phyloP scores from a whole-genome alignment of 495 filamentous ascomycete species.

The Annulohypoxylon nitens region DNA sequence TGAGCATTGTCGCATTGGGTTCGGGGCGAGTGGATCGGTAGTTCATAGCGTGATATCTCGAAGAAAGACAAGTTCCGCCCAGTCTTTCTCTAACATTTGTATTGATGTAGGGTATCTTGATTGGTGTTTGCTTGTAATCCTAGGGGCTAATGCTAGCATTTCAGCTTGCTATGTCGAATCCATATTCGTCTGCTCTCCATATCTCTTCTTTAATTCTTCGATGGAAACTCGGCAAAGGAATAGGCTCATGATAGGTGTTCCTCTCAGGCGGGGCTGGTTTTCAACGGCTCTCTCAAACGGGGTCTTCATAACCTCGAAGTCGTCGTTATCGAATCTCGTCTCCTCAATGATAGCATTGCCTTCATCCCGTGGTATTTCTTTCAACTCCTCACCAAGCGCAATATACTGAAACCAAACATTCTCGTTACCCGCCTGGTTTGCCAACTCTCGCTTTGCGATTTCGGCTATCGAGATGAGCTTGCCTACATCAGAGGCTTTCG shows the following conservation, averaged over 20 bases:
- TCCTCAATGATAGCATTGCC: constrained; percentile 56
- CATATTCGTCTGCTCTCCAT: constrained; percentile 49
- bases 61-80: not conserved
- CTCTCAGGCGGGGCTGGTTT: constrained; percentile 46
- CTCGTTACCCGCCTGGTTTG: constrained; percentile 48
- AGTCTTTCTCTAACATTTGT: not conserved
- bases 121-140: constrained; percentile 4
- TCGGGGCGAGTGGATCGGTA: constrained; percentile 4
- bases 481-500: constrained; percentile 63
- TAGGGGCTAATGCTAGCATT: not conserved
- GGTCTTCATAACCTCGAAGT: constrained; percentile 69
- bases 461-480: constrained; percentile 76
- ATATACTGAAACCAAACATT: constrained; percentile 73
- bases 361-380: constrained; percentile 37
- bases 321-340: constrained; percentile 54
- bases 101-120: constrained; percentile 10
- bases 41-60: constrained; percentile 16
- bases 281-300: constrained; percentile 60
- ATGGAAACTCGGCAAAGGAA: constrained; percentile 70
- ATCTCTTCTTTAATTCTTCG: constrained; percentile 59
- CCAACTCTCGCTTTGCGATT: constrained; percentile 71
- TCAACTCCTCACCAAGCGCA: constrained; percentile 51
- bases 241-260: constrained; percentile 66
- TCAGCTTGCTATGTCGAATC: constrained; percentile 4
- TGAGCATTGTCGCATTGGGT: not conserved